Base-by-base conservation (phyloP, 148 eudicot genomes). In the Spergularia marina region DNA sequence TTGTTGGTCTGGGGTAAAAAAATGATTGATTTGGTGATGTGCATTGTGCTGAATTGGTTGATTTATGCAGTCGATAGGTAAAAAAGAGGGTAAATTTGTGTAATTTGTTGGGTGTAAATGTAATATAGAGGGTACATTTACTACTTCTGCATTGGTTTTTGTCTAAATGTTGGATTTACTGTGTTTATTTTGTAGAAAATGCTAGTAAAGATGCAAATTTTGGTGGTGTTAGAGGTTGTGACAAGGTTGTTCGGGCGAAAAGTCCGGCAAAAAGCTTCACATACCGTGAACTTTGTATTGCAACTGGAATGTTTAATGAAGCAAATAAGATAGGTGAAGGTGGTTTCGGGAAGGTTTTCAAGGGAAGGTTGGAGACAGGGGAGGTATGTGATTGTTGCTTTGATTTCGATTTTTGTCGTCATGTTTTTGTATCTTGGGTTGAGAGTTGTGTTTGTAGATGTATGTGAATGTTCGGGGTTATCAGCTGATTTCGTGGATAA, bases 271-370 rank as follows among this genome's bases (percentile, higher is more conserved):
- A 64, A 72, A 71, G 82, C 70, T 82, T 82, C 76, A 82, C 82
- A 4, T 85, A 82, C 63, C 85, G 80, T 10, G 87, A 82, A 44
- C 83, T 85, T 49, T 85, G 83, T 59, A 40, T 77, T 21, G 87
- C 87, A 0, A 85, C 87, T 13, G 82, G 77, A 14, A 82, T 77
- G 83, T 85, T 85, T 49, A 74, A 80, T 75, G 60, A 16, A 39
- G 82, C 77, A 49, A 85, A 85, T 57, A 77, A 58, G 77, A 85
- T 85, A 68, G 95, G 97, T 51, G 97, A 92, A 86, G 97, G 97
- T 30, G 94, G 92, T 15, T 90, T 92, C 67, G 96, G 98, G 14
- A 89, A 80, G 71, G 98, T 85, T 64, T 85, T 82, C 75, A 82
- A 77, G 76, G 87, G 87, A 40, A 81, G 70, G 72, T 47, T 85